phyloP scores from a whole-genome alignment of 495 filamentous ascomycete species.

The Xylaria intraflava region DNA sequence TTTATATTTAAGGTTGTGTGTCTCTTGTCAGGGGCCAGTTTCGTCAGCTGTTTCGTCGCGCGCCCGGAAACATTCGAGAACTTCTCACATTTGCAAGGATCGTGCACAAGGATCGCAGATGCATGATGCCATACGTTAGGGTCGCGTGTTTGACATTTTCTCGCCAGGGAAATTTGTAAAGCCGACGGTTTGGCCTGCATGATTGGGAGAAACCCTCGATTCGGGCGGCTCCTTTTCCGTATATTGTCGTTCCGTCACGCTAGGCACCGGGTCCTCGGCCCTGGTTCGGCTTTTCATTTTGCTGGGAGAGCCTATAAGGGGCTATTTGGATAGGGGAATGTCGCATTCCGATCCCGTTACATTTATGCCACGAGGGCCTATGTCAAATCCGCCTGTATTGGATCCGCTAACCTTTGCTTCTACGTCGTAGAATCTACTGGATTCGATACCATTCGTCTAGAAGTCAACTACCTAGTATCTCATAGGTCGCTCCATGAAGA shows the following conservation, averaged over 20 bases:
- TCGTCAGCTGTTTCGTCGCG: conserved; percentile 1
- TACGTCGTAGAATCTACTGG: no score
- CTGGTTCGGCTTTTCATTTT: background rate
- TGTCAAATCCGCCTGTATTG: no score
- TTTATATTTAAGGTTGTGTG: no score
- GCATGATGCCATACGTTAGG: background rate
- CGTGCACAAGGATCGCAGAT: background rate
- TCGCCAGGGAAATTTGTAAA: background rate
- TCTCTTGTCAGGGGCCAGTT: conserved; percentile 4
- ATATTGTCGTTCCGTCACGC: background rate
- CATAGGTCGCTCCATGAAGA: no score
- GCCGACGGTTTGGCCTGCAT: background rate
- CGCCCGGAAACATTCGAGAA: background rate
- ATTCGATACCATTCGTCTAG: no score
- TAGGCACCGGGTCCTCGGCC: background rate
- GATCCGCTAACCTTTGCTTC: no score
- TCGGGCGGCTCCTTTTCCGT: no score
- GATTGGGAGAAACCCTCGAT: no score
- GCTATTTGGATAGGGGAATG: background rate
- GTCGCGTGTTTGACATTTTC: background rate
- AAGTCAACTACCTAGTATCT: no score
- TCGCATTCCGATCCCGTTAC: background rate
- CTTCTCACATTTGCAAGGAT: background rate
- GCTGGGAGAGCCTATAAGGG: background rate
- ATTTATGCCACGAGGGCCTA: no score